Conservation (phyloP, 768 basidiomycete genomes). For the Suillus subalutaceus region DNA sequence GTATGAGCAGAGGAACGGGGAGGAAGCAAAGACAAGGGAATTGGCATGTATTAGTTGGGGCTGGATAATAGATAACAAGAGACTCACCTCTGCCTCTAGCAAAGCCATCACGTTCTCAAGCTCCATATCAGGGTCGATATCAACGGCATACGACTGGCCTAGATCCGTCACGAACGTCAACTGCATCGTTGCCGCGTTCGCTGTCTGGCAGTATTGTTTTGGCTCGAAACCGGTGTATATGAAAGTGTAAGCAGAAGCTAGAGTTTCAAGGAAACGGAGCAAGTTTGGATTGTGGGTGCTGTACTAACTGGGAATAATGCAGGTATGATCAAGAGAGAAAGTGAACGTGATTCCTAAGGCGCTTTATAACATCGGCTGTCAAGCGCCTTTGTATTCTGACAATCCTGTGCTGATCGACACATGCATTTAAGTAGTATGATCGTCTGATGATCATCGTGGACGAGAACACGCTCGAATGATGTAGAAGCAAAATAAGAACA, state of each 20-base stretch:
- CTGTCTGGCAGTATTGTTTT: background rate
- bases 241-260: background rate
- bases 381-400: constrained; percentile 7
- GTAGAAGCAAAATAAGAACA: background rate
- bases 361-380: constrained; percentile 3
- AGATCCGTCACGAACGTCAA: constrained; percentile 73
- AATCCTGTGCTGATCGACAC: background rate
- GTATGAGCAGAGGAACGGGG: background rate
- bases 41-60: constrained; percentile 7
- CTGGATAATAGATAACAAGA: constrained; percentile 3
- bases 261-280: background rate
- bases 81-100: constrained; percentile 91
- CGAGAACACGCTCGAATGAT: constrained; percentile 4
- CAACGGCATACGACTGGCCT: constrained; percentile 66
- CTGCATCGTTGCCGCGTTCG: constrained; percentile 48
- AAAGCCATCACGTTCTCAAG: constrained; percentile 92
- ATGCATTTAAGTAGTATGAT: background rate
- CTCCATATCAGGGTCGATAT: constrained; percentile 90
- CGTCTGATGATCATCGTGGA: background rate
- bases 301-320: background rate
- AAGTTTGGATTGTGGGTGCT: background rate
- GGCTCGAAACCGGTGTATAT: background rate
- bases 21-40: background rate
- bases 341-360: background rate
- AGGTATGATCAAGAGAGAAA: constrained; percentile 4